phyloP scores from a whole-genome alignment of 805 yeast genomes.

The Metschnikowia santaceciliae region DNA sequence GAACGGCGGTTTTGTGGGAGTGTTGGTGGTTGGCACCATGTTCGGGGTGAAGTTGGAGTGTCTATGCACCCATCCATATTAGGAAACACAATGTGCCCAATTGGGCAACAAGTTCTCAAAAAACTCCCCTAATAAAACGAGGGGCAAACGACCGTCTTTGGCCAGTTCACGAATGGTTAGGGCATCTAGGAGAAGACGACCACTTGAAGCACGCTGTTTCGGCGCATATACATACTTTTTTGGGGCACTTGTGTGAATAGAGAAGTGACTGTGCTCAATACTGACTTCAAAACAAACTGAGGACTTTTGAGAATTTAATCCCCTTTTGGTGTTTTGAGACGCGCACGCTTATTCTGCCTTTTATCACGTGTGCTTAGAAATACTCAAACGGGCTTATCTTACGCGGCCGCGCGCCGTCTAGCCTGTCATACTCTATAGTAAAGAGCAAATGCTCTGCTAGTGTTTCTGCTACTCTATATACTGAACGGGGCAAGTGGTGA shows the following conservation, averaged over 20 bases:
- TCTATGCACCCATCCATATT: constrained; percentile 15
- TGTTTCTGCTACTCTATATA: no score
- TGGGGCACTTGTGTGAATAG: constrained; percentile 1
- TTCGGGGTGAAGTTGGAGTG: background rate
- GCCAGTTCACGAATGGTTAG: no score
- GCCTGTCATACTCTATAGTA: no score
- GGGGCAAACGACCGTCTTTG: background rate
- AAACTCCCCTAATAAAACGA: constrained; percentile 1
- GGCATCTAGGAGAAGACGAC: background rate
- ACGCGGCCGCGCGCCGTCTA: background rate
- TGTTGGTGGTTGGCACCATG: background rate
- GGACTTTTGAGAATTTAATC: constrained; percentile 17
- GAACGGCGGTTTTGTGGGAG: background rate
- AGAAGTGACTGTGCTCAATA: constrained; percentile 1
- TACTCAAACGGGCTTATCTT: constrained; percentile 3
- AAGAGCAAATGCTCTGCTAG: no score
- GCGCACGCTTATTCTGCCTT: constrained; percentile 14
- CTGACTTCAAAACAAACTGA: constrained; percentile 16
- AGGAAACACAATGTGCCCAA: constrained; percentile 21
- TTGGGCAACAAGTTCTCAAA: constrained; percentile 14
- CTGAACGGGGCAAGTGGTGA: no score
- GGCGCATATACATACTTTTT: constrained; percentile 3
- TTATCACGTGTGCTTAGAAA: constrained; percentile 4
- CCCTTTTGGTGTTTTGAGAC: constrained; percentile 18
- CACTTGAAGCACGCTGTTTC: no score